Evolutionary conservation across 2,329 filamentous ascomycete species (phyloP).

Genomic region (Tothia fuscella): DNA sequence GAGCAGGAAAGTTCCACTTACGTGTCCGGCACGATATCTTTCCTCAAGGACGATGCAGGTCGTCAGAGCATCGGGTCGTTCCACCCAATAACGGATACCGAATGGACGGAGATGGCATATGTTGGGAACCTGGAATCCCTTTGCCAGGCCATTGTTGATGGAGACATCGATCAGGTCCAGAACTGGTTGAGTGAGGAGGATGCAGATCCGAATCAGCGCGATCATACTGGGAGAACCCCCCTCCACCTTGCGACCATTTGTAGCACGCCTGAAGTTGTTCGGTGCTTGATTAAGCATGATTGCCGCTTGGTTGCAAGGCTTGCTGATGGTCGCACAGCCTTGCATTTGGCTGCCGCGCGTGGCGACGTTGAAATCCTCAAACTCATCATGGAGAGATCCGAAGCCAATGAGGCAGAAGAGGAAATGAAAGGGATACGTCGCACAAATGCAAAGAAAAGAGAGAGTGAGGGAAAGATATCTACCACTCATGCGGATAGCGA

Average conservation of each 20-base stretch:
- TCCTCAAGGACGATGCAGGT: conserved; percentile 71
- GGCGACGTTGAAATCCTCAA: conserved; percentile 59
- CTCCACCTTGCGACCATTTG: conserved; percentile 62
- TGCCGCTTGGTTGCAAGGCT: conserved; percentile 62
- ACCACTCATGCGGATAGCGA: conserved; percentile 12
- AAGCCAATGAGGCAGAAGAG: conserved; percentile 56
- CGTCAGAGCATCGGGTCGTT: conserved; percentile 63
- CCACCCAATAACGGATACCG: conserved; percentile 67
- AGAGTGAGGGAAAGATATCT: conserved; percentile 20
- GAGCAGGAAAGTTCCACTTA: conserved; percentile 65
- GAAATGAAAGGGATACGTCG: conserved; percentile 32
- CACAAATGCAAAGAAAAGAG: conserved; percentile 11
- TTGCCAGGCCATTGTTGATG: conserved; percentile 70
- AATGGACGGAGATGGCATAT: conserved; percentile 89
- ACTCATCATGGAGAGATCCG: conserved; percentile 61
- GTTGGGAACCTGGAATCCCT: conserved; percentile 65
- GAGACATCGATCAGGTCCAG: conserved; percentile 56
- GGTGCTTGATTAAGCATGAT: conserved; percentile 57
- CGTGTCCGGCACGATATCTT: conserved; percentile 60
- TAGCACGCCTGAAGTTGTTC: conserved; percentile 58
- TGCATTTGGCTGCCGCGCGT: conserved; percentile 68
- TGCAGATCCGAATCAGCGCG: conserved; percentile 59
- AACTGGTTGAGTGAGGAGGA: conserved; percentile 58
- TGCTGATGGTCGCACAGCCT: conserved; percentile 66
- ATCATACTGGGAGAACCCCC: conserved; percentile 68